Conservation (phyloP, 768 basidiomycete species). For the Leccinum truebloodii region DNA sequence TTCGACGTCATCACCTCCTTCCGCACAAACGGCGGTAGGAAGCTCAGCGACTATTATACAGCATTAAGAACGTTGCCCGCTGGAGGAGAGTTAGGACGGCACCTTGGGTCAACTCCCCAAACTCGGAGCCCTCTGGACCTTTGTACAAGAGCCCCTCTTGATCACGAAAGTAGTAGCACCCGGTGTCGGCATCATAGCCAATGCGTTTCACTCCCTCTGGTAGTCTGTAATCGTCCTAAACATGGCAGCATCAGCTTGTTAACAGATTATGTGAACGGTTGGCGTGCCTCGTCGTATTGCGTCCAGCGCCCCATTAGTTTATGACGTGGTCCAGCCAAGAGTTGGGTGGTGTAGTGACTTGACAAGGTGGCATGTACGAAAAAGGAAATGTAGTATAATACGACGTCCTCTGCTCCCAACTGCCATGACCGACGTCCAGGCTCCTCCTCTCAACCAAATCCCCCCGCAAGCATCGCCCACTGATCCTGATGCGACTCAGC, state of each 20-base stretch:
- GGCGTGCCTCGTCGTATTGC: constrained; percentile 36
- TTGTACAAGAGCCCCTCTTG: constrained; percentile 53
- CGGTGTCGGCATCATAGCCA: constrained; percentile 75
- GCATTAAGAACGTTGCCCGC: background rate
- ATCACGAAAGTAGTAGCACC: constrained; percentile 65
- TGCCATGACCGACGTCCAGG: constrained; percentile 41
- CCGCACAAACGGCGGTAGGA: constrained; percentile 26
- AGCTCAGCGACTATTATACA: constrained; percentile 31
- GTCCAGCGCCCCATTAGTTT: constrained; percentile 38
- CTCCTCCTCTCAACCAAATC: constrained; percentile 30
- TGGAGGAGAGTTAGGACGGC: constrained; percentile 5
- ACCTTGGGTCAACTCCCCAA: constrained; percentile 51
- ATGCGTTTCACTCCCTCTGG: constrained; percentile 60
- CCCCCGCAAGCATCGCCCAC: constrained; percentile 28
- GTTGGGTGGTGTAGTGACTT: constrained; percentile 4
- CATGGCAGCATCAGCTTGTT: constrained; percentile 1
- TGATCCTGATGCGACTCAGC: constrained; percentile 16
- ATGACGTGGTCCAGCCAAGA: constrained; percentile 26
- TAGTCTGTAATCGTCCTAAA: constrained; percentile 52
- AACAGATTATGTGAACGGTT: background rate
- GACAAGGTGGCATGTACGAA: constrained; percentile 11
- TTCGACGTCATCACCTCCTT: constrained; percentile 48
- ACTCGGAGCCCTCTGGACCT: constrained; percentile 61
- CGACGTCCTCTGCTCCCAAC: constrained; percentile 1
- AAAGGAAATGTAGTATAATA: constrained; percentile 14